These are phyloP conservation scores for Globisporangium alternatum DNA, from an alignment of 352 stramenopile species.

Conservation along the genomic window DNA sequence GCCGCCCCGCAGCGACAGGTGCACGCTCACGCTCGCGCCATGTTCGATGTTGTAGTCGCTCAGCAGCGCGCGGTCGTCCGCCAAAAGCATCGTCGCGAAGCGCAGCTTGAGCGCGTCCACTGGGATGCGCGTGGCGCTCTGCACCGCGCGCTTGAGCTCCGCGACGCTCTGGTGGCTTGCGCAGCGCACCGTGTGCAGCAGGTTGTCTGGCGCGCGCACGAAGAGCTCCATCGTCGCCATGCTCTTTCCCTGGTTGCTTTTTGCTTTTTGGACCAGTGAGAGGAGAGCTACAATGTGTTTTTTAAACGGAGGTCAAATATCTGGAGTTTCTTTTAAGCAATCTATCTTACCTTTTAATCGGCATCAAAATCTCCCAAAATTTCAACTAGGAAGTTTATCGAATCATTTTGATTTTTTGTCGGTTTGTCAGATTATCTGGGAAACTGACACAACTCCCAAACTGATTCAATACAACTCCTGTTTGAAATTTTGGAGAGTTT, in stretches of 20 bases:
- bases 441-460: too few relatives aligned
- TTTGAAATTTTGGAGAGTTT: too few relatives aligned
- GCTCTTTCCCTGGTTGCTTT: not conserved
- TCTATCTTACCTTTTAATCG: too few relatives aligned
- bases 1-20: slow-evolving; percentile 20
- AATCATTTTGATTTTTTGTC: too few relatives aligned
- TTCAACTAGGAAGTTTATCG: too few relatives aligned
- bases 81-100: slow-evolving; percentile 20
- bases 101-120: slow-evolving; percentile 20
- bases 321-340: too few relatives aligned
- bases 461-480: too few relatives aligned
- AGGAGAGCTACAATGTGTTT: too few relatives aligned
- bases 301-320: too few relatives aligned
- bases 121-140: slow-evolving; percentile 20
- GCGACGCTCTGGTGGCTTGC: slow-evolving; percentile 10
- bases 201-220: slow-evolving; percentile 20
- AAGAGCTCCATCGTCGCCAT: slow-evolving; percentile 27
- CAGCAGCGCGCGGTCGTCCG: slow-evolving; percentile 20
- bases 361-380: too few relatives aligned
- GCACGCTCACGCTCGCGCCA: slow-evolving; percentile 19
- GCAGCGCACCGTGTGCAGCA: slow-evolving; percentile 19
- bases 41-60: slow-evolving; percentile 18
- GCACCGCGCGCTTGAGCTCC: slow-evolving; percentile 21
- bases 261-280: not conserved
- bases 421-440: too few relatives aligned